These are phyloP conservation scores for Musa beccarii DNA, from an alignment of 176 grass and related monocot genomes.

Conservation along the genomic window DNA sequence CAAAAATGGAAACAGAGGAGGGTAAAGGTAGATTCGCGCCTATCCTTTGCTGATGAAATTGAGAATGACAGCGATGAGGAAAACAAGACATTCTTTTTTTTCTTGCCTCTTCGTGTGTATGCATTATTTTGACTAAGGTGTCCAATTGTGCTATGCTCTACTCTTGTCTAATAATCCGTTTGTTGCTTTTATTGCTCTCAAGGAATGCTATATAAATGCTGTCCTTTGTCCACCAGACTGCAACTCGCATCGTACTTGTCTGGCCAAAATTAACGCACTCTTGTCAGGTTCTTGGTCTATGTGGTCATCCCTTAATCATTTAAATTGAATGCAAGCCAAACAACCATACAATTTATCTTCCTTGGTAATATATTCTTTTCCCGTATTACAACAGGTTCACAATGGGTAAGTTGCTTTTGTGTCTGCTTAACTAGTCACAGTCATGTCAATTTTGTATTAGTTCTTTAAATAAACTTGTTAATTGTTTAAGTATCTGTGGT, in stretches of 20 bases:
- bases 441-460: too few species aligned
- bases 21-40: constrained; percentile 67
- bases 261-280: too few species aligned
- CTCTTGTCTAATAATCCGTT: too few species aligned
- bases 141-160: too few species aligned
- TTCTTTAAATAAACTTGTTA: too few species aligned
- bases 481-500: too few species aligned
- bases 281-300: too few species aligned
- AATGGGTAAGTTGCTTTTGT: neutral
- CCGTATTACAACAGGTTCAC: neutral
- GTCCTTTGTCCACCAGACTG: too few species aligned
- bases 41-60: constrained; percentile 79
- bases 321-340: neutral
- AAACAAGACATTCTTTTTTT: constrained; percentile 36
- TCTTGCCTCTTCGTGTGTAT: constrained; percentile 11
- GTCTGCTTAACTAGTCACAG: too few species aligned
- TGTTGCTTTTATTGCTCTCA: too few species aligned
- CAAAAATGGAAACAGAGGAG: constrained; percentile 25
- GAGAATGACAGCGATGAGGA: constrained; percentile 85
- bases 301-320: neutral
- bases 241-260: too few species aligned
- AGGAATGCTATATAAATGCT: too few species aligned
- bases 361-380: neutral
- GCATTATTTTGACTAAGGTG: neutral
- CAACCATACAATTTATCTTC: neutral